Evolutionary conservation across 352 stramenopile species (phyloP).

Genomic region (Globisporangium okanoganense): DNA sequence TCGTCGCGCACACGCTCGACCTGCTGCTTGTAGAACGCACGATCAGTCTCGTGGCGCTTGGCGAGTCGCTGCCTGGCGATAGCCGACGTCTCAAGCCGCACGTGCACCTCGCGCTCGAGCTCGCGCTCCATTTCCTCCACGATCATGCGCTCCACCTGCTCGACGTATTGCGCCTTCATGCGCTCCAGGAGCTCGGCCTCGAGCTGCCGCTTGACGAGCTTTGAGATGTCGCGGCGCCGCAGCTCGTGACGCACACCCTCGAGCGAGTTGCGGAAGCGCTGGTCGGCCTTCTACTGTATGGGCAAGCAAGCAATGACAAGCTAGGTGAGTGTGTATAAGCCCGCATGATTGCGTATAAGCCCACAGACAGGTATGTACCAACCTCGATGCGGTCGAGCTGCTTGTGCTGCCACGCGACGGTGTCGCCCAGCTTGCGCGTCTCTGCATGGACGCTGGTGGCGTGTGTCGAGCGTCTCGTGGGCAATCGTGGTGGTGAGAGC

Average conservation of each 20-base stretch:
- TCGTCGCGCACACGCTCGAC: slow-evolving; percentile 58
- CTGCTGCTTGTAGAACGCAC: slow-evolving; percentile 48
- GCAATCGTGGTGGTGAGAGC: neutral
- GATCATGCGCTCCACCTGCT: slow-evolving; percentile 49
- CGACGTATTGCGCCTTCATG: slow-evolving; percentile 53
- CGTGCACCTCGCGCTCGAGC: slow-evolving; percentile 46
- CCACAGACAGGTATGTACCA: too few relatives aligned
- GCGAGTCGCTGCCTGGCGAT: slow-evolving; percentile 43
- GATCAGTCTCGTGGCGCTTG: slow-evolving; percentile 49
- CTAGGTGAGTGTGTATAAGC: neutral
- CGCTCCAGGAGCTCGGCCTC: slow-evolving; percentile 60
- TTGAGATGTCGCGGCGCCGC: slow-evolving; percentile 35
- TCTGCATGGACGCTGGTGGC: slow-evolving; percentile 28
- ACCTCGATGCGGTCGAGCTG: slow-evolving; percentile 47
- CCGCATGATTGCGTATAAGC: too few relatives aligned
- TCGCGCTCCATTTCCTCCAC: slow-evolving; percentile 64
- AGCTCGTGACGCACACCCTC: slow-evolving; percentile 46
- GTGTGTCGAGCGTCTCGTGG: neutral
- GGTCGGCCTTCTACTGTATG: slow-evolving; percentile 40
- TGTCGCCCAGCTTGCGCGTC: slow-evolving; percentile 44
- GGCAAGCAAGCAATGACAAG: neutral
- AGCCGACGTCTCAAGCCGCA: slow-evolving; percentile 41
- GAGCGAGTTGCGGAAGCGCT: slow-evolving; percentile 44
- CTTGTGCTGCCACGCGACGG: slow-evolving; percentile 46
- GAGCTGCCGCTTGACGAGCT: slow-evolving; percentile 25